Conservation (phyloP, 1,139 yeast species). For the Yamadazyma diospyri region DNA sequence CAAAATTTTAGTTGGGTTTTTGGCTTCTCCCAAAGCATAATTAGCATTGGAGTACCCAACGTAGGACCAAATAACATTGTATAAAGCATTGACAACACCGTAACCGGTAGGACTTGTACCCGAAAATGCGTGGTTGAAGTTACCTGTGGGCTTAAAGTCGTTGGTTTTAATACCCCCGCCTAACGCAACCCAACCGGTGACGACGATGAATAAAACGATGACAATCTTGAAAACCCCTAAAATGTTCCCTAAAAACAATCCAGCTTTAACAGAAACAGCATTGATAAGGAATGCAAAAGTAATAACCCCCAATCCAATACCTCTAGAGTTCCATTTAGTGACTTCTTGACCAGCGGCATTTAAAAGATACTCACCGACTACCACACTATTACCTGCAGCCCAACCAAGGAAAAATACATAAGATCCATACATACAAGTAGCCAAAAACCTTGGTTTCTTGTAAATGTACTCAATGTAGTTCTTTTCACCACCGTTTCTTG, state of each 20-base stretch:
- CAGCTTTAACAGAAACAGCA: constrained; percentile 58
- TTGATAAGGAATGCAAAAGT: constrained; percentile 70
- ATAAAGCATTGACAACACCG: constrained; percentile 74
- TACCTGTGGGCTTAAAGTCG: constrained; percentile 49
- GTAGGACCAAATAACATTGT: constrained; percentile 80
- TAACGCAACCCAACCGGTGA: constrained; percentile 80
- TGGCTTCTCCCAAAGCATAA: constrained; percentile 78
- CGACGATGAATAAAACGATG: constrained; percentile 62
- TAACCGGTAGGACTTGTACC: constrained; percentile 65
- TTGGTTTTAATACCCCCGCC: constrained; percentile 62
- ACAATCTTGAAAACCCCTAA: constrained; percentile 71
- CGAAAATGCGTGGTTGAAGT: constrained; percentile 57
- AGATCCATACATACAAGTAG: constrained; percentile 72
- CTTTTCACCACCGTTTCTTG: constrained; percentile 87
- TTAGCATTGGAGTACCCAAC: constrained; percentile 75
- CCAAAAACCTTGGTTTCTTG: constrained; percentile 63
- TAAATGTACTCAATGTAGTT: constrained; percentile 75
- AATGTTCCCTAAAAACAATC: constrained; percentile 63
- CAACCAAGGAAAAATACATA: constrained; percentile 77
- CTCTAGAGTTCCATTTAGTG: constrained; percentile 73
- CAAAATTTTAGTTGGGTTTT: constrained; percentile 45
- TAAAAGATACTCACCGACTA: constrained; percentile 49
- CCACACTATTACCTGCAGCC: constrained; percentile 74
- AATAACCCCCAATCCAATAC: constrained; percentile 69
- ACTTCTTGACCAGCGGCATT: constrained; percentile 70